Conservation (phyloP, 2,329 filamentous ascomycete species). For the Conoideocrella luteorostrata region DNA sequence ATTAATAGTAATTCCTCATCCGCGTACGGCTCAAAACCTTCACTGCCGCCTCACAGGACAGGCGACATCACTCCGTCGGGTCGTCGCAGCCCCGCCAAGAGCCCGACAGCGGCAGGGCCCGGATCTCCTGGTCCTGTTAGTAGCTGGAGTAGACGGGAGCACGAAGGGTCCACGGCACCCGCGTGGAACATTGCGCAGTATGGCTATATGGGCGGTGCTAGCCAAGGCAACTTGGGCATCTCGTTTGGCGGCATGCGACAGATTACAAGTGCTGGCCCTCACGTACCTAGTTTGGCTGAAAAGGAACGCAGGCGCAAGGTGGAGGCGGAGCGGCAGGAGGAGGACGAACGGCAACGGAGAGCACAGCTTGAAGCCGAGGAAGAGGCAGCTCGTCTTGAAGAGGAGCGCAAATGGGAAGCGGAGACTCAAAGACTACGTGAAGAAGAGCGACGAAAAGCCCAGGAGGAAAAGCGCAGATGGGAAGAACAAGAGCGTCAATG, state of each 20-base stretch:
- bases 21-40: conserved; percentile 33
- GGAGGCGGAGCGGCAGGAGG: conserved; percentile 55
- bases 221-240: conserved; percentile 90
- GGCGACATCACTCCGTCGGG: conserved; percentile 46
- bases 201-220: conserved; percentile 95
- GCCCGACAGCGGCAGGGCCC: conserved; percentile 38
- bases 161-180: conserved; percentile 74
- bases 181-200: conserved; percentile 99
- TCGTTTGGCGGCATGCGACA: conserved; percentile 87
- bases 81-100: conserved; percentile 57
- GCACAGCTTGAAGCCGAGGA: conserved; percentile 52
- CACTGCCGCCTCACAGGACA: conserved; percentile 40
- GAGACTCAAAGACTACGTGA: conserved; percentile 55
- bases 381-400: conserved; percentile 52
- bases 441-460: conserved; percentile 52
- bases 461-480: conserved; percentile 67
- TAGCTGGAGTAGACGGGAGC: conserved; percentile 82
- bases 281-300: conserved; percentile 74
- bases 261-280: conserved; percentile 76
- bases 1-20: conserved; percentile 55
- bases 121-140: conserved; percentile 57
- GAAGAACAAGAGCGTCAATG: conserved; percentile 71
- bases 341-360: conserved; percentile 40
- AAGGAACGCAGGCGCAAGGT: conserved; percentile 66
- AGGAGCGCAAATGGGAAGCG: conserved; percentile 62